Conservation (phyloP, 805 yeast species). For the Candida fluviatilis region DNA sequence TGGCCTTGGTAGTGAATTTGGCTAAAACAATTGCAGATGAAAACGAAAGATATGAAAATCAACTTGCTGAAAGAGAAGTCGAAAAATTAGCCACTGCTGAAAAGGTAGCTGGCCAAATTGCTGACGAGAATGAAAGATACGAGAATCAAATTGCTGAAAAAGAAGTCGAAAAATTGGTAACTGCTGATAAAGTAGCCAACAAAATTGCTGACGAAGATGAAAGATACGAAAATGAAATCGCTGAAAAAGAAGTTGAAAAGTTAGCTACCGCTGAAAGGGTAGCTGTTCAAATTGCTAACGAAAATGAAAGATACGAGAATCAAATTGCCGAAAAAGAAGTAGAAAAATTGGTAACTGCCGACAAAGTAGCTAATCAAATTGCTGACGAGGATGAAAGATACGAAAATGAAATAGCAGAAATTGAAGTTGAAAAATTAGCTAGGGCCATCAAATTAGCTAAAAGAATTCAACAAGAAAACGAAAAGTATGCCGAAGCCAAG, state of each 20-base stretch:
- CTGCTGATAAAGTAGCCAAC: neutral
- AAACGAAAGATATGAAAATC: slow-evolving; percentile 1
- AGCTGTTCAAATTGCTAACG: neutral
- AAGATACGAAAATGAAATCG: slow-evolving; percentile 1
- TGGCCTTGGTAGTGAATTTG: neutral
- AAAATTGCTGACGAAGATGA: slow-evolving; percentile 1
- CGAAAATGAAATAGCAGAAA: neutral
- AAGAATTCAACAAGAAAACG: slow-evolving; percentile 1
- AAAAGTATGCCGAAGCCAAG: neutral
- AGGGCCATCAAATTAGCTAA: slow-evolving; percentile 1
- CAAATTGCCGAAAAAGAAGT: slow-evolving; percentile 1
- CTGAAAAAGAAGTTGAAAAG: neutral
- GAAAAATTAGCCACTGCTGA: neutral
- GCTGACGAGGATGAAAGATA: neutral
- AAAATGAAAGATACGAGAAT: slow-evolving; percentile 2
- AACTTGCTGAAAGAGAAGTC: neutral
- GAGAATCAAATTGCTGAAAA: neutral
- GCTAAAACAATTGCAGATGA: neutral
- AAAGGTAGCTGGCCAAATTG: slow-evolving; percentile 3
- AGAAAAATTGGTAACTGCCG: neutral
- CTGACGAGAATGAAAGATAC: slow-evolving; percentile 2
- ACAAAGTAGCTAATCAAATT: slow-evolving; percentile 7
- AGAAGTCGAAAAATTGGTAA: slow-evolving; percentile 1
- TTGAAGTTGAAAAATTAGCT: slow-evolving; percentile 1
- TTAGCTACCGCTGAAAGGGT: neutral